Conservation (phyloP, 257 asterid species). For the Solanum bulbocastanum region DNA sequence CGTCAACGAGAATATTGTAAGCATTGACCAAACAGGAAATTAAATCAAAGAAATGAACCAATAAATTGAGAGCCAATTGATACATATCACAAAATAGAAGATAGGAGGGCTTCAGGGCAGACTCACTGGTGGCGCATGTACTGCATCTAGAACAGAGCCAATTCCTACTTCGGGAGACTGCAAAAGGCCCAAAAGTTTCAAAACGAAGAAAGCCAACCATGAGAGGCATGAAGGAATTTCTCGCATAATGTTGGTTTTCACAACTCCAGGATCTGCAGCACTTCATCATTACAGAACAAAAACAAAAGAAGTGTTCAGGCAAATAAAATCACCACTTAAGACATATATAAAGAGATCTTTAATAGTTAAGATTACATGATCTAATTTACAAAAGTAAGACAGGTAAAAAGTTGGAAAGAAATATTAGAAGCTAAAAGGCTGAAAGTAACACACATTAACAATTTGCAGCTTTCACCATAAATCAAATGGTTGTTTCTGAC, state of each 20-base stretch:
- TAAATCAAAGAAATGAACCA: neutral
- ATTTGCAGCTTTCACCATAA: neutral
- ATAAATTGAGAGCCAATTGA: neutral
- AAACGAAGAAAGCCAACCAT: constrained; percentile 23
- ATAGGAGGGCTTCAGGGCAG: neutral
- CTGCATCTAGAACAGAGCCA: constrained; percentile 62
- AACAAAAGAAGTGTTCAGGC: neutral
- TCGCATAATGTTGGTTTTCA: constrained; percentile 75
- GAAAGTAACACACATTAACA: neutral
- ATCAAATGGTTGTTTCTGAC: neutral
- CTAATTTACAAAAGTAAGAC: neutral
- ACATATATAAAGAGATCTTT: neutral
- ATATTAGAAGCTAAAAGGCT: neutral
- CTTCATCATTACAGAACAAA: constrained; percentile 18
- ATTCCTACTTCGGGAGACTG: constrained; percentile 59
- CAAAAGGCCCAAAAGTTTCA: constrained; percentile 59
- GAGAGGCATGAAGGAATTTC: constrained; percentile 59
- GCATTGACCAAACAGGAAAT: neutral
- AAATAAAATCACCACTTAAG: neutral
- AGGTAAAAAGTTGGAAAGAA: neutral
- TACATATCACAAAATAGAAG: neutral
- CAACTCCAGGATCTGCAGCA: constrained; percentile 88
- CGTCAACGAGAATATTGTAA: neutral
- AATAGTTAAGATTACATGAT: neutral
- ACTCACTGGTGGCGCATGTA: constrained; percentile 77